A percentile compares a stretch with the other conserved stretches of the same genome.
Evolutionary conservation across 225 moss, liverwort and hornwort genomes (phyloP).

Genomic region (Pleurozium schreberi): DNA sequence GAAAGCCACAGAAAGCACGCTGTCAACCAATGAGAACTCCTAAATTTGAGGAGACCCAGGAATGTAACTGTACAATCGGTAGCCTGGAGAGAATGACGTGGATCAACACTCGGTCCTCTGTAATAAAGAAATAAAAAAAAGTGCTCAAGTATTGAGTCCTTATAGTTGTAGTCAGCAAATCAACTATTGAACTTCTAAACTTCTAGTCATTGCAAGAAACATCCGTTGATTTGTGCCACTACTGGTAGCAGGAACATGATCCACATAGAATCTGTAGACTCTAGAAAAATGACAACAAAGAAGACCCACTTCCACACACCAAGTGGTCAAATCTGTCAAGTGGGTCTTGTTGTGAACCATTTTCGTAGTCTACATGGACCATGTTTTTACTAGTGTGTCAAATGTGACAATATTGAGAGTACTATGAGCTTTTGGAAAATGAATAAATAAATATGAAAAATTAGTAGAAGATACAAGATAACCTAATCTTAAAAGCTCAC

Average conservation of each 20-base stretch:
- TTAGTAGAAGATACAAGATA: not conserved
- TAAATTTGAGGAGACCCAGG: not conserved
- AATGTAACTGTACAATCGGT: not conserved
- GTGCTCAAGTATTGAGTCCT: not conserved
- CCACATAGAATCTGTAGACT: rapidly evolving
- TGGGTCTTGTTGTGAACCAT: not conserved
- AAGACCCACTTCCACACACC: not conserved
- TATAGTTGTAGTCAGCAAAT: not conserved
- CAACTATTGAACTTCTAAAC: not conserved
- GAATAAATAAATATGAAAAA: not conserved
- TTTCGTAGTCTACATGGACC: rapidly evolving
- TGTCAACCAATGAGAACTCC: not conserved
- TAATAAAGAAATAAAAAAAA: not conserved
- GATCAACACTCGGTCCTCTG: not conserved
- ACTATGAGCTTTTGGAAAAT: not conserved
- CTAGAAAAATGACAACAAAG: not conserved
- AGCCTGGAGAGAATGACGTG: too few relatives aligned
- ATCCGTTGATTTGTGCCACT: not conserved
- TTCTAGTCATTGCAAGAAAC: not conserved
- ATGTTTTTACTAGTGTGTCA: not conserved
- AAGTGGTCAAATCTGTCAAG: not conserved
- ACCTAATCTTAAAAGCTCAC: not conserved
- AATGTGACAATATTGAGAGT: not conserved
- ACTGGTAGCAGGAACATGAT: not conserved
- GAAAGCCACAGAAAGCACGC: not conserved